Evolutionary conservation across 192 early-diverging fungal genomes (phyloP).

Genomic region (Polychytrium aggregatum): DNA sequence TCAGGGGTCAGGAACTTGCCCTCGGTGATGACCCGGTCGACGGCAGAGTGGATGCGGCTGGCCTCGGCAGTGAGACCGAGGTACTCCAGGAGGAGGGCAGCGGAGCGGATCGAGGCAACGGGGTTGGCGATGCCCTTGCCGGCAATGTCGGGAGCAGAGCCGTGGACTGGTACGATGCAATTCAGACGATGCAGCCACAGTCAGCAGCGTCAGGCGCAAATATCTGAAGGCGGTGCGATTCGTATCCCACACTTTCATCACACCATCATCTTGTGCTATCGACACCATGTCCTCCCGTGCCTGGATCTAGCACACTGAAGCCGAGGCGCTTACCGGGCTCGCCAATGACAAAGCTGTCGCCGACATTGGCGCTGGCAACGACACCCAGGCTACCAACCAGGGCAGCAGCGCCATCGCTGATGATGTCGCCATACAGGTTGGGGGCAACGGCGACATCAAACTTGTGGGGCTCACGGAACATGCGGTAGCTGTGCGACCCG

Average conservation of each 20-base stretch:
- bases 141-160: slow-evolving; percentile 96
- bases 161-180: slow-evolving; percentile 53
- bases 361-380: slow-evolving; percentile 92
- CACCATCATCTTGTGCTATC: too few relatives aligned
- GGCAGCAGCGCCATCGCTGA: slow-evolving; percentile 94
- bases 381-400: slow-evolving; percentile 90
- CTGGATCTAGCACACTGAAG: background rate
- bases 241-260: too few relatives aligned
- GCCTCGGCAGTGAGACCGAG: slow-evolving; percentile 66
- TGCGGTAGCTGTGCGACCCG: slow-evolving; percentile 48
- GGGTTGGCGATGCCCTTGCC: slow-evolving; percentile 96
- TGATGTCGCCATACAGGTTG: slow-evolving; percentile 97
- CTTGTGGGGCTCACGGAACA: slow-evolving; percentile 92
- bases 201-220: background rate
- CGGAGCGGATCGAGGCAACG: slow-evolving; percentile 88
- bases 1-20: slow-evolving; percentile 68
- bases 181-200: background rate
- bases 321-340: slow-evolving; percentile 62
- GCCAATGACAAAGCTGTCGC: slow-evolving; percentile 88
- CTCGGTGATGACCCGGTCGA: slow-evolving; percentile 63
- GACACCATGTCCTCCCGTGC: too few relatives aligned
- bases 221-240: too few relatives aligned
- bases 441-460: slow-evolving; percentile 97
- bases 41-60: slow-evolving; percentile 67
- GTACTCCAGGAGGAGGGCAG: slow-evolving; percentile 83